These are phyloP conservation scores for Gossypioides kirkii DNA, from an alignment of 345 rosid genomes.

Conservation along the genomic window DNA sequence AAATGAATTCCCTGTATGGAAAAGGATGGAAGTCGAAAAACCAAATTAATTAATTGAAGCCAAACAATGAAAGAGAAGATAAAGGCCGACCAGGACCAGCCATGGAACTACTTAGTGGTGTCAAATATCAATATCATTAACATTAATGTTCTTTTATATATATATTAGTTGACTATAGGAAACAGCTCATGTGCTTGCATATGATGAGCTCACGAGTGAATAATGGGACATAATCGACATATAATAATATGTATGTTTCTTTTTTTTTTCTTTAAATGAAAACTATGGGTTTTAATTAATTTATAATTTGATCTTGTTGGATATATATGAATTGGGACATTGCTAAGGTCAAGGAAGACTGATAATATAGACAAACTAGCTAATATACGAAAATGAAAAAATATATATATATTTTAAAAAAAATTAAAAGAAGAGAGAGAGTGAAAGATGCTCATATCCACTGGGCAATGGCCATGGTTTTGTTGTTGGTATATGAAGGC, in stretches of 20 bases:
- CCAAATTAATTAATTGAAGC: not conserved
- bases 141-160: not conserved
- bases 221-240: constrained; percentile 19
- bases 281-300: constrained; percentile 15
- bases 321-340: constrained; percentile 35
- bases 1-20: constrained; percentile 2
- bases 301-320: constrained; percentile 28
- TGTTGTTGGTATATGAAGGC: constrained; percentile 20
- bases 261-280: not conserved
- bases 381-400: not conserved
- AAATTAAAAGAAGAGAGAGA: not conserved
- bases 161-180: constrained; percentile 32
- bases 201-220: constrained; percentile 47
- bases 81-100: constrained; percentile 8
- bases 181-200: constrained; percentile 55
- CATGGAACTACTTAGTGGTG: constrained; percentile 10
- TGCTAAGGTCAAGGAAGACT: constrained; percentile 40
- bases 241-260: constrained; percentile 20
- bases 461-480: not conserved
- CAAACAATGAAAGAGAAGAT: not conserved
- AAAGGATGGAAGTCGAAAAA: constrained; percentile 8
- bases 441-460: constrained; percentile 27
- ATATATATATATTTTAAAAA: no score
- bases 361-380: constrained; percentile 32
- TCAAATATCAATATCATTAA: constrained; percentile 5